phyloP scores from a whole-genome alignment of 805 yeast genomes.

The Brettanomyces custersianus region DNA sequence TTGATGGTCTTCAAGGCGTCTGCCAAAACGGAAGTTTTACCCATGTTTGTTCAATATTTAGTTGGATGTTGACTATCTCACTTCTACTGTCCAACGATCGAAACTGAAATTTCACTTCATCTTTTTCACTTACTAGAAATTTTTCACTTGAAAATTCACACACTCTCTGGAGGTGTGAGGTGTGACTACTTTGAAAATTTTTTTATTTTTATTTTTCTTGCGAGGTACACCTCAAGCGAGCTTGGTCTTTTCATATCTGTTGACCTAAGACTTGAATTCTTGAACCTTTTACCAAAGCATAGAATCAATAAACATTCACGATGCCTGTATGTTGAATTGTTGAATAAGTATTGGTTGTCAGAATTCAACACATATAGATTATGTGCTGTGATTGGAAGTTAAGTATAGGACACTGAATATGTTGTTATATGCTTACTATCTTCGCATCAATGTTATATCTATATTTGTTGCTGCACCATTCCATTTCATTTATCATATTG shows the following conservation, averaged over 20 bases:
- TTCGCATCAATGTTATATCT: too few relatives aligned
- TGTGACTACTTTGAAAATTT: neutral
- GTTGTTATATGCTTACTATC: neutral
- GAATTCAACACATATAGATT: too few relatives aligned
- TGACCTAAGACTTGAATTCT: too few relatives aligned
- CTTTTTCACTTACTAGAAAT: neutral
- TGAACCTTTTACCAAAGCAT: too few relatives aligned
- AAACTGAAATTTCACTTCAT: too few relatives aligned
- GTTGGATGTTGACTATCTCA: too few relatives aligned
- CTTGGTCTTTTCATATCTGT: too few relatives aligned
- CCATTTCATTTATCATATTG: neutral
- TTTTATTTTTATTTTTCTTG: neutral
- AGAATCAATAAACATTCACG: neutral
- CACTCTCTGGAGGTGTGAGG: neutral
- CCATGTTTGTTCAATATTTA: constrained; percentile 51
- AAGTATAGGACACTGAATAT: neutral
- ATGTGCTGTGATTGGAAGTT: neutral
- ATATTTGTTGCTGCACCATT: too few relatives aligned
- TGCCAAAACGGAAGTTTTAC: constrained; percentile 97
- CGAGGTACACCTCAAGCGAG: too few relatives aligned
- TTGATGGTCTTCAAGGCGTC: constrained; percentile 97
- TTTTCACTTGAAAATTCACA: neutral
- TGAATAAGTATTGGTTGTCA: too few relatives aligned
- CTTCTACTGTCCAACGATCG: too few relatives aligned
- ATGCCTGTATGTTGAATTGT: neutral